These are phyloP conservation scores for Diatrype stigma DNA, from an alignment of 2,329 filamentous ascomycete species.

Conservation along the genomic window DNA sequence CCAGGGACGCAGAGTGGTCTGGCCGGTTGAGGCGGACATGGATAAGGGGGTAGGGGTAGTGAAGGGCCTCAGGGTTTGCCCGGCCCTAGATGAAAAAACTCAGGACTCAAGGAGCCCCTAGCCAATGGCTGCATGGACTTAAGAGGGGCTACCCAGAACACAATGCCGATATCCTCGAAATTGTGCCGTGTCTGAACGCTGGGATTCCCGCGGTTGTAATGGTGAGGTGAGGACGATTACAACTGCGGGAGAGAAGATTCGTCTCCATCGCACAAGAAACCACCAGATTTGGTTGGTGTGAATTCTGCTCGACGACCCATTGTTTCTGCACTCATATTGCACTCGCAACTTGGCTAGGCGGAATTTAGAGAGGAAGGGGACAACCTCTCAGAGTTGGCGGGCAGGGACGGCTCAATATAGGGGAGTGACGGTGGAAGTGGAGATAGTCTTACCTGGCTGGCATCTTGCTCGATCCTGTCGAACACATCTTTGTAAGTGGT, in stretches of 20 bases:
- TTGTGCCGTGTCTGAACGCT: too few species aligned
- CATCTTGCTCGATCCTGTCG: conserved; percentile 67
- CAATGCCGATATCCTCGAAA: too few species aligned
- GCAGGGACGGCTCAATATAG: conserved; percentile 2
- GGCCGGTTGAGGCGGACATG: not conserved
- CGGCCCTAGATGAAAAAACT: too few species aligned
- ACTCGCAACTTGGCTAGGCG: not conserved
- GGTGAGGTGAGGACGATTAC: too few species aligned
- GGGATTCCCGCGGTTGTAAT: too few species aligned
- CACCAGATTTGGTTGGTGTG: not conserved
- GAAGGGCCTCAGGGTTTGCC: too few species aligned
- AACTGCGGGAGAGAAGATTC: not conserved
- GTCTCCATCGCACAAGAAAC: too few species aligned
- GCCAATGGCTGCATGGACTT: too few species aligned
- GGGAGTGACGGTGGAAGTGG: conserved; percentile 10
- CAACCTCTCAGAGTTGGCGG: not conserved
- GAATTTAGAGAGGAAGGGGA: too few species aligned
- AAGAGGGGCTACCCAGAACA: too few species aligned
- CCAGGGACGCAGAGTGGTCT: not conserved
- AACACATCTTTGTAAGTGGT: conserved; percentile 76
- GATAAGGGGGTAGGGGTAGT: too few species aligned
- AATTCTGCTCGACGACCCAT: not conserved
- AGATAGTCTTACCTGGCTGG: conserved; percentile 61
- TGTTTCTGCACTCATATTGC: not conserved
- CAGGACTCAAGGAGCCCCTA: too few species aligned